Conservation (phyloP, 805 yeast species). For the Cyberlindnera misumaiensis region DNA sequence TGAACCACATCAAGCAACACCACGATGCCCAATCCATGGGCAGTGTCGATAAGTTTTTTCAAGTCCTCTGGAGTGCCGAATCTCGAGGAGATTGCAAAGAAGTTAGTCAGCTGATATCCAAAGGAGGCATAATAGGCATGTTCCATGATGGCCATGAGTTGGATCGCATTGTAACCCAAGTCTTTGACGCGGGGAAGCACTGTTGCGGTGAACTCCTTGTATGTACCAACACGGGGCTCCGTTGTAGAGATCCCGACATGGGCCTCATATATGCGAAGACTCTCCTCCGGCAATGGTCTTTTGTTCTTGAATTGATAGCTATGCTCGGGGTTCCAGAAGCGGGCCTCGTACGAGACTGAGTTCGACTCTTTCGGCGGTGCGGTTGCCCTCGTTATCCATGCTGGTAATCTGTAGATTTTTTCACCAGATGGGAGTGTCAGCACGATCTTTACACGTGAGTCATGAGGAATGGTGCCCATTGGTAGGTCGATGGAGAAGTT, state of each 20-base stretch:
- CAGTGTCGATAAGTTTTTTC: conserved; percentile 83
- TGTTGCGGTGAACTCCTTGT: conserved; percentile 74
- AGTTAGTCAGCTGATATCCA: conserved; percentile 94
- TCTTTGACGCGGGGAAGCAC: conserved; percentile 79
- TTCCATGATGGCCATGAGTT: conserved; percentile 97
- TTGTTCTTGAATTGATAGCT: conserved; percentile 44
- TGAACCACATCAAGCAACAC: conserved; percentile 91
- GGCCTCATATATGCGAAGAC: conserved; percentile 83
- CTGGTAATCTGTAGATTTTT: conserved; percentile 73
- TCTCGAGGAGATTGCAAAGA: conserved; percentile 84
- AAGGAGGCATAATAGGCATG: conserved; percentile 97
- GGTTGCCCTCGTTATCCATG: conserved; percentile 83
- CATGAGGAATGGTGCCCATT: conserved; percentile 70
- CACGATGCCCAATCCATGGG: conserved; percentile 80
- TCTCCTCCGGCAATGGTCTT: conserved; percentile 49
- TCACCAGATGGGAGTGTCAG: conserved; percentile 63
- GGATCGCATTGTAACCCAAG: conserved; percentile 88
- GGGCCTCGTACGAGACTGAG: conserved; percentile 63
- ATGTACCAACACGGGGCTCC: conserved; percentile 77
- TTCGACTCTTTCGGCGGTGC: conserved; percentile 51
- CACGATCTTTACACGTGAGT: conserved; percentile 67
- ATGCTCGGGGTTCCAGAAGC: conserved; percentile 82
- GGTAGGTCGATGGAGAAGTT: conserved; percentile 59
- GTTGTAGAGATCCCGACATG: conserved; percentile 94
- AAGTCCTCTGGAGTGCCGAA: conserved; percentile 94